phyloP scores from a whole-genome alignment of 305 asterid genomes.

The Fraxinus paxiana region DNA sequence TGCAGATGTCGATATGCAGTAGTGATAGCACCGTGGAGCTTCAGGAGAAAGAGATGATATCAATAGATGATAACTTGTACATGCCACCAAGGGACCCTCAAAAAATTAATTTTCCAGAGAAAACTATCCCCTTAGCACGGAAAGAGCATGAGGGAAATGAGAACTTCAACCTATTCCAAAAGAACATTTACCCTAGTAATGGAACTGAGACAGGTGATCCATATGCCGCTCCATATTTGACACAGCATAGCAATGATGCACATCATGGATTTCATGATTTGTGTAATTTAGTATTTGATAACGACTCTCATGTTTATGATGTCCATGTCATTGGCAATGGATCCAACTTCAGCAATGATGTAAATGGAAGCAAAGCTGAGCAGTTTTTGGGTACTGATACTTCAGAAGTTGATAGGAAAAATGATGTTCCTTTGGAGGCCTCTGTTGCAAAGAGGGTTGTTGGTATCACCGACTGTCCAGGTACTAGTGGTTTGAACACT shows the following conservation, averaged over 20 bases:
- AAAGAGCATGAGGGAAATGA: slow-evolving; percentile 27
- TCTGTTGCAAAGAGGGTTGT: slow-evolving; percentile 23
- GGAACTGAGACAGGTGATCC: slow-evolving; percentile 25
- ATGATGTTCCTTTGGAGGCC: slow-evolving; percentile 24
- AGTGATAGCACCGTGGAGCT: slow-evolving; percentile 29
- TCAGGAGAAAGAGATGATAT: slow-evolving; percentile 58
- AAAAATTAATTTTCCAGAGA: slow-evolving; percentile 24
- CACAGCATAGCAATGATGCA: slow-evolving; percentile 25
- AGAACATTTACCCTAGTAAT: slow-evolving; percentile 30
- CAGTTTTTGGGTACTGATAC: slow-evolving; percentile 8
- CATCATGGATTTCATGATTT: slow-evolving; percentile 22
- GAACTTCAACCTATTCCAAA: slow-evolving; percentile 26
- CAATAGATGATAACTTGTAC: slow-evolving; percentile 24
- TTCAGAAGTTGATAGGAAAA: slow-evolving; percentile 14
- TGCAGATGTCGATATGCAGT: slow-evolving; percentile 14
- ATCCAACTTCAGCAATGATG: background rate
- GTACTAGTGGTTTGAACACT: slow-evolving; percentile 23
- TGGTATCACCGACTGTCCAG: slow-evolving; percentile 19
- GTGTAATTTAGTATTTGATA: slow-evolving; percentile 14
- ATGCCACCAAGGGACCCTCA: slow-evolving; percentile 21
- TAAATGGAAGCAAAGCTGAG: slow-evolving; percentile 11
- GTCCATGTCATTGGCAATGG: slow-evolving; percentile 39
- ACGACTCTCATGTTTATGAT: slow-evolving; percentile 33
- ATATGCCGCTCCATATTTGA: slow-evolving; percentile 18
- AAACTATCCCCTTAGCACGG: slow-evolving; percentile 11